Base-by-base conservation (phyloP, 306 rosid genomes). In the Medicago arabica region DNA sequence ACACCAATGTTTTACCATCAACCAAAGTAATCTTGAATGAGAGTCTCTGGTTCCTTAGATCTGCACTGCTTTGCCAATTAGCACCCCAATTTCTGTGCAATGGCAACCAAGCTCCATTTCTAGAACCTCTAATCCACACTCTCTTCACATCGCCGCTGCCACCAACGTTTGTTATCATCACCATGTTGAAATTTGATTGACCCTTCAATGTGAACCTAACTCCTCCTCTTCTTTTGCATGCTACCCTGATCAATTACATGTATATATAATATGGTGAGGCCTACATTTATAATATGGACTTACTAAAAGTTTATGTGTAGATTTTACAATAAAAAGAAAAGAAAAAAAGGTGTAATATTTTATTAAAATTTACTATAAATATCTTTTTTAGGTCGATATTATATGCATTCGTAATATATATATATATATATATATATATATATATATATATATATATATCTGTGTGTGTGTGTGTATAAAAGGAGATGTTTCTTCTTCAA, bases 1-100 rank as follows among this genome's bases (percentile, higher is more conserved):
- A 86, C 14, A 77, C 21, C 4, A 85, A 31, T 8, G 93, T 69
- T 16, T 67, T 87, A 6, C 87, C 92, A 82, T 90, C 93, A 21
- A 67, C 85, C 72, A 90, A 60, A 12, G 83, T 82, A 57, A 93
- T 75, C 85, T 86, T 90, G 49, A 92, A 92, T 0, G 98, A 93
- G 34, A 93, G 87, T 36, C 58, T 89, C 15, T 89, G 94, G 63
- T 73, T 77, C 57, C 89, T 83, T 21, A 90, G 81, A 75, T 92
- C 96, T 21, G 78, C 28, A 46, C 47, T 82, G 86, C 87, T 87
- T 21, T 93, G 98, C 96, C 96, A 93, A 69, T 90, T 90, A 1
- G 93, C 98, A 0, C 96, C 98, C 96, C 96, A 90, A 8, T 93
- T 92, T 21, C 98, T 78, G n/a, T 86, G 95, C 95, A 93, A 85